Percentiles rank a stretch among this genome's conserved stretches.
Evolutionary conservation across 2,329 filamentous ascomycete species (phyloP).

Genomic region (Stagonosporopsis vannaccii): DNA sequence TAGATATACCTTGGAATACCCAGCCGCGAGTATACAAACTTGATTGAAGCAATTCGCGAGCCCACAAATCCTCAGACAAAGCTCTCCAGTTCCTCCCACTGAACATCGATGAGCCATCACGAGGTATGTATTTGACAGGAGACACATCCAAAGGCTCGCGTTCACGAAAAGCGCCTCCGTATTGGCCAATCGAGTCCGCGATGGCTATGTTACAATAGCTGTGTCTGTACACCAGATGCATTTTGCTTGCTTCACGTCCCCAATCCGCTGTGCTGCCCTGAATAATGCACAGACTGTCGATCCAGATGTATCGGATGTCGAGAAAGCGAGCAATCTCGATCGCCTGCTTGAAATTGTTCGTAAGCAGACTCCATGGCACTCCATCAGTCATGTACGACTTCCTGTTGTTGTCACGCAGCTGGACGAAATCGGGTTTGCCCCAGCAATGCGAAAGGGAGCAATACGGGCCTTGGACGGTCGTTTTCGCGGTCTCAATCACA

Average conservation of each 20-base stretch:
- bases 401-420: conserved; percentile 11
- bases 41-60: conserved; percentile 24
- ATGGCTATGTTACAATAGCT: conserved; percentile 40
- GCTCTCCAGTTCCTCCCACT: conserved; percentile 26
- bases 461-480: conserved; percentile 26
- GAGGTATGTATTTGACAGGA: conserved; percentile 21
- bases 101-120: conserved; percentile 19
- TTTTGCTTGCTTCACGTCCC: conserved; percentile 23
- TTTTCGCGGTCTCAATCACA: conserved; percentile 26
- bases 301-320: conserved; percentile 37
- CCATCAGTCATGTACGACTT: conserved; percentile 25
- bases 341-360: conserved; percentile 36
- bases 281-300: conserved; percentile 33
- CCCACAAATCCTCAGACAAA: conserved; percentile 31
- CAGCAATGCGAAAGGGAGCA: conserved; percentile 33
- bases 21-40: conserved; percentile 33
- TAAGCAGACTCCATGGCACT: conserved; percentile 21
- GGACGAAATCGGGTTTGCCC: conserved; percentile 24
- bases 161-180: conserved; percentile 30
- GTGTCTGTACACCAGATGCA: conserved; percentile 42
- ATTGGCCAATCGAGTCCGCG: conserved; percentile 29
- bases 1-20: conserved; percentile 40
- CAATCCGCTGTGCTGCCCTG: conserved; percentile 30
- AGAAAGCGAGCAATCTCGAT: conserved; percentile 32
- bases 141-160: conserved; percentile 24